Evolutionary conservation across 768 basidiomycete genomes (phyloP).

Genomic region (Suillus placidus): DNA sequence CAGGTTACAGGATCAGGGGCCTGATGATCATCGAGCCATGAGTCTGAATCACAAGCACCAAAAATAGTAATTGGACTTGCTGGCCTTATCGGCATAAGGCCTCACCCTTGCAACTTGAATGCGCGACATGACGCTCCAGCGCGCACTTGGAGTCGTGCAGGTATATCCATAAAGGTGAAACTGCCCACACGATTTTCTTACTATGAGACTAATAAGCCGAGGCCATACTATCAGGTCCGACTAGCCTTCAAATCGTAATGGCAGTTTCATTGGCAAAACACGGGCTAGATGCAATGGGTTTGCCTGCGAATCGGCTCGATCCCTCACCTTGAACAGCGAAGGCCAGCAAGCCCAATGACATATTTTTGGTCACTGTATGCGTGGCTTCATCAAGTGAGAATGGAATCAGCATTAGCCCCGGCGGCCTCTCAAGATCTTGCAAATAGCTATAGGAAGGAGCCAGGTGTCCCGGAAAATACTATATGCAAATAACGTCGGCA

Average conservation of each 20-base stretch:
- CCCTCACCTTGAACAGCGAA: neutral
- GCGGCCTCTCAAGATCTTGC: neutral
- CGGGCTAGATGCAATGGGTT: too few species aligned
- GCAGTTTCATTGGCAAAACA: neutral
- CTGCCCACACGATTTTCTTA: neutral
- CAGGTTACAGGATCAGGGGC: neutral
- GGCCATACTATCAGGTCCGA: neutral
- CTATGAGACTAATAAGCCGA: neutral
- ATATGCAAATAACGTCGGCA: neutral
- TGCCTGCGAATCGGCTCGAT: neutral
- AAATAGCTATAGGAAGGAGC: neutral
- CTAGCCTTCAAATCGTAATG: neutral
- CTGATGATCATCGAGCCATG: too few species aligned
- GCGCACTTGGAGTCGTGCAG: neutral
- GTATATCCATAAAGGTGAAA: neutral
- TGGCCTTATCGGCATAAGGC: neutral
- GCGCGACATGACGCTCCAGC: neutral
- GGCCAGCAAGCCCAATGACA: neutral
- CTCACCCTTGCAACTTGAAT: neutral
- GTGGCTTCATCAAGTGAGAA: neutral
- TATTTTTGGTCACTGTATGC: neutral
- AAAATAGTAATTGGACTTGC: neutral
- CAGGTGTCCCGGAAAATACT: neutral
- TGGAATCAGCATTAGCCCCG: neutral
- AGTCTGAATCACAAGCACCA: neutral